Evolutionary conservation across 2,329 filamentous ascomycete species (phyloP), one percentile per base, ranked within the genome.

Genomic region (Stachybotrys chartarum): DNA sequence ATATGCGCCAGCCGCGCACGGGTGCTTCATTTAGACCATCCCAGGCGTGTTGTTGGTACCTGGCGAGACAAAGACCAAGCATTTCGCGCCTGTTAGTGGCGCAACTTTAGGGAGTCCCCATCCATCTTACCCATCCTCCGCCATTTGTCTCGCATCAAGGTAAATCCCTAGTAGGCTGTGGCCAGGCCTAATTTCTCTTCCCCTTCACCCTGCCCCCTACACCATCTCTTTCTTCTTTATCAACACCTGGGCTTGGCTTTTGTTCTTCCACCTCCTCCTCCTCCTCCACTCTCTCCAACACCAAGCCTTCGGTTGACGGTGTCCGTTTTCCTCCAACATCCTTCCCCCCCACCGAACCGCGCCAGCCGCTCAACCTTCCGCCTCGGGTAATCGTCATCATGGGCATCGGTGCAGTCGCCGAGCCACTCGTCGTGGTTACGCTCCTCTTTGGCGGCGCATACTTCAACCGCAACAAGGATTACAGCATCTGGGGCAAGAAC

Each of bases 381-480:
- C 45, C 45, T 24, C 45, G 45, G 3, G 24, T 24, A 4, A 24
- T 24, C 18, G 45, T 47, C 16, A 47, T n/a, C 50, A 76, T 76
- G 73, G 67, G 68, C 54, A 60, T 75, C 56, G 72, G 73, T 50
- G 69, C 72, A 8, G 67, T 76, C 55, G 63, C 73, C 52, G 73
- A 76, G 59, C 73, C 73, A 24, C 66, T 75, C 48, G 65, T 75
- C 35, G 73, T 76, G 52, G 68, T 76, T 54, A 70, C 70, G 30
- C 68, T 76, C 18, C 68, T 76, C 31, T 75, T 75, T 48, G 74
- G 73, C 55, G 73, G 73, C n/a, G 70, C 72, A 39, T 75, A 66
- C 63, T 69, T 76, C 63, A 76, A 76, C 62, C 70, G 73, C 56
- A 73, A 71, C 56, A 72, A 67, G 50, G 70, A 71, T 57, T 72